Conservation (phyloP, 2,329 filamentous ascomycete genomes). For the Cadophora malorum region DNA sequence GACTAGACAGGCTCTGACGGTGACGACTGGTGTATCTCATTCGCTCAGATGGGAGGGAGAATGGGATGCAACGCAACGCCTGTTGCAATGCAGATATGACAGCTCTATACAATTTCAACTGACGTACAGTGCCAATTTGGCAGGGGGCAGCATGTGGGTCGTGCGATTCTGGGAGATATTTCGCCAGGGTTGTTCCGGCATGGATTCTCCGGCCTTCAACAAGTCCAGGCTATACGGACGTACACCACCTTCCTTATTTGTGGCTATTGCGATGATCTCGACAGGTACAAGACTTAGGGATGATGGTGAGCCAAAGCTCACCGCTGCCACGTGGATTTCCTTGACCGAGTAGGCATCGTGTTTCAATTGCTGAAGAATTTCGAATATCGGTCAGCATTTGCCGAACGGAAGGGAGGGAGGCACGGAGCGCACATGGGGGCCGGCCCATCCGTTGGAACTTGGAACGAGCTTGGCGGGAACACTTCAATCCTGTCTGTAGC, state of each 20-base stretch:
- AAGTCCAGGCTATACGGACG: not conserved
- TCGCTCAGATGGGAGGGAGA: not conserved
- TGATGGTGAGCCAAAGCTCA: not conserved
- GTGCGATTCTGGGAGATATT: conserved; percentile 9
- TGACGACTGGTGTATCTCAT: not conserved
- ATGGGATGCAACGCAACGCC: not conserved
- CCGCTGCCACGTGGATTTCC: not conserved
- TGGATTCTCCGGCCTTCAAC: not conserved
- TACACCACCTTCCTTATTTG: not conserved
- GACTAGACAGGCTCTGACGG: not conserved
- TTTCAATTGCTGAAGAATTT: not conserved
- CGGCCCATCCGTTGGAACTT: not conserved
- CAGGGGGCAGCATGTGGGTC: conserved; percentile 5
- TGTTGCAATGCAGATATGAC: not conserved
- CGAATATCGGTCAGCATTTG: not conserved
- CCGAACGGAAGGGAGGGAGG: conserved; percentile 23
- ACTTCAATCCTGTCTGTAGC: not conserved
- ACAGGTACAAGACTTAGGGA: not conserved
- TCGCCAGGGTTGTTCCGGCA: not conserved
- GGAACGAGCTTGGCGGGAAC: not conserved
- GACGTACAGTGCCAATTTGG: not conserved
- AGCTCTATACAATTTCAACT: not conserved
- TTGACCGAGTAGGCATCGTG: not conserved
- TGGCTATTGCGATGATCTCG: not conserved
- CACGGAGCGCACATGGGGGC: conserved; percentile 18